Conservation (phyloP, 2,329 filamentous ascomycete genomes). For the Xylariaceae sp. region DNA sequence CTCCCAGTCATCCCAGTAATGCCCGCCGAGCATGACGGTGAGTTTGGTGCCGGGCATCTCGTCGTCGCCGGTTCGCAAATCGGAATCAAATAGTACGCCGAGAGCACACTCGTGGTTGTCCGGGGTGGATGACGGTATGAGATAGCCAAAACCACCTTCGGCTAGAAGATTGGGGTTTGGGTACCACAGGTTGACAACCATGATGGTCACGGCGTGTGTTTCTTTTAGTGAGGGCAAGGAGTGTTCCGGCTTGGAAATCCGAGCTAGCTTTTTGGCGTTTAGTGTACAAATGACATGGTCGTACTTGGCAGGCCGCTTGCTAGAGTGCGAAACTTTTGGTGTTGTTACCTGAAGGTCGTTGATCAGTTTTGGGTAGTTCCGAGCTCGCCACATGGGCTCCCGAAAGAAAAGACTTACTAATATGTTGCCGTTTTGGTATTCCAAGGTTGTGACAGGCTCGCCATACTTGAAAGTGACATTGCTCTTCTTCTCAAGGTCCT, state of each 20-base stretch:
- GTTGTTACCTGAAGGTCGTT: slow-evolving; percentile 41
- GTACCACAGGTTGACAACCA: slow-evolving; percentile 93
- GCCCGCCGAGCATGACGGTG: slow-evolving; percentile 93
- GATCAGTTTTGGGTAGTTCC: background rate
- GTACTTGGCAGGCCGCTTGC: slow-evolving; percentile 43
- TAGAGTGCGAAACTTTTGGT: too few relatives aligned
- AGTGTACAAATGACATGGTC: slow-evolving; percentile 72
- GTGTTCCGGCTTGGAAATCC: slow-evolving; percentile 42
- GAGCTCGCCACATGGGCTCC: background rate
- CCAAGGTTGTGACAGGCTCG: slow-evolving; percentile 56
- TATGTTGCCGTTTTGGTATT: slow-evolving; percentile 47
- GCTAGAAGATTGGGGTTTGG: slow-evolving; percentile 65
- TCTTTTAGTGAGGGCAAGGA: slow-evolving; percentile 57
- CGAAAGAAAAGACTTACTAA: slow-evolving; percentile 45
- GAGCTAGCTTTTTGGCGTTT: slow-evolving; percentile 54
- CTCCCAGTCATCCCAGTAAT: slow-evolving; percentile 78
- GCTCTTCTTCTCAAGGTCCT: slow-evolving; percentile 54
- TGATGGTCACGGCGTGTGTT: slow-evolving; percentile 77
- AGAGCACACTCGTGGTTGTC: slow-evolving; percentile 84
- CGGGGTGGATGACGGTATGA: slow-evolving; percentile 79
- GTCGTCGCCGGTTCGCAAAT: slow-evolving; percentile 51
- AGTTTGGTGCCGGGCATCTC: slow-evolving; percentile 74
- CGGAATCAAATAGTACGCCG: slow-evolving; percentile 91
- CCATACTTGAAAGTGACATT: slow-evolving; percentile 67
- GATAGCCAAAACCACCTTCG: slow-evolving; percentile 83